Base-by-base conservation (phyloP, 257 asterid genomes). In the Verbena officinalis region DNA sequence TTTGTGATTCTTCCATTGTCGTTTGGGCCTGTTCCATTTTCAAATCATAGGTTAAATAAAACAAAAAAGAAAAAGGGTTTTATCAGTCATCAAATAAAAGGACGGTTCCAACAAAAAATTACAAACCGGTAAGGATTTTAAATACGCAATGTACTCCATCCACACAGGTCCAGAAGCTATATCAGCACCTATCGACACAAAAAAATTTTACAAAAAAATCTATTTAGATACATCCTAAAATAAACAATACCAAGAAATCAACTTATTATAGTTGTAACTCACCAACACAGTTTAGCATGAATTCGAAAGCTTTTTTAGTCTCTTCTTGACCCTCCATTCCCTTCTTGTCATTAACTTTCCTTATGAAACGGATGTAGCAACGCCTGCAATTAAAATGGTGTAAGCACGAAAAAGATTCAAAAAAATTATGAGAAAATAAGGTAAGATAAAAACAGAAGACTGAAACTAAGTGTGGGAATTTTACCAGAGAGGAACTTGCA, bases 401-500 rank as follows among this genome's bases (percentile, higher is more conserved):
- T 27, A 49, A 55, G 45, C 40, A 52, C 33, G 19, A 55, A 34
- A 58, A 68, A 44, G 58, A 53, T 23, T 69, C 46, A 72, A 27
- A 9, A 57, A 40, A 56, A 61, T 30, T 27, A 13, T 23, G 54
- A 9, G 44, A 7, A 62, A 49, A 55, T 34, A 31, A 33, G 30
- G 50, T 11, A 33, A 20, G 65, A 7, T 31, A 65, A 36, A 72
- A 39, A 46, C n/a, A 66, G 58, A 49, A 42, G 20, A 42, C 33
- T 39, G 15, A 68, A 67, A 24, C 0, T 13, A 40, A 21, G 33
- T 27, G 22, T 16, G 39, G 44, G 51, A 42, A 58, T 15, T 48
- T 45, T 87, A 88, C 99, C 97, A 94, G 40, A 94, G 91, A 76
- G 99, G 95, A 73, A 90, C 85, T 70, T 90, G 95, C 74, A 86